Conservation (phyloP, 2,329 filamentous ascomycete genomes). For the Dothistroma septosporum region DNA sequence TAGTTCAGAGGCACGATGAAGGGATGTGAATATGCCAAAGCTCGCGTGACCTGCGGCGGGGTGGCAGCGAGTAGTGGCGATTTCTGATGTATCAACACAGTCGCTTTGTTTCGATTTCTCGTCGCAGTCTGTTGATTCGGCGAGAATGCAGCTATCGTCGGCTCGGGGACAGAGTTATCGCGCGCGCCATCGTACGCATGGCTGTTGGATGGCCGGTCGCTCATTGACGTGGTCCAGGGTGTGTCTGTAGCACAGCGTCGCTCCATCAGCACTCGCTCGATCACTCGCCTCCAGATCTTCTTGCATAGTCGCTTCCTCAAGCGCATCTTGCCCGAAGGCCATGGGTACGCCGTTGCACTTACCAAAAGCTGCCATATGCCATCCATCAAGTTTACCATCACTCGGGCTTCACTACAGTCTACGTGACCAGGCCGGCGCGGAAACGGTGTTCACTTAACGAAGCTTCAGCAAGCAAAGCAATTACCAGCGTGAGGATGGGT, state of each 20-base stretch:
- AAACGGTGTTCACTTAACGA: background rate
- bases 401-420: background rate
- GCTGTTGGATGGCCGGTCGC: constrained; percentile 15
- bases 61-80: constrained; percentile 89
- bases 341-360: constrained; percentile 6
- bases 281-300: background rate
- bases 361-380: constrained; percentile 26
- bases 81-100: constrained; percentile 91
- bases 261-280: constrained; percentile 2
- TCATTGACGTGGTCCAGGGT: constrained; percentile 24
- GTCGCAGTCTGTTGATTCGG: constrained; percentile 63
- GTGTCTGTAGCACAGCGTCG: constrained; percentile 14
- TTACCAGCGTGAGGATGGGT: constrained; percentile 1
- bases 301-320: background rate
- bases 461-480: background rate
- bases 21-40: constrained; percentile 91
- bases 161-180: constrained; percentile 38
- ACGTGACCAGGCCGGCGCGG: background rate
- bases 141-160: constrained; percentile 86
- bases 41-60: constrained; percentile 88
- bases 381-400: constrained; percentile 12
- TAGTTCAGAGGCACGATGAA: constrained; percentile 88
- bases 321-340: background rate
- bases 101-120: constrained; percentile 19
- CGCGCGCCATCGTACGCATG: constrained; percentile 15